Percentiles rank a stretch among this genome's conserved stretches.
Conservation (phyloP, 73 alveolate species). For the Stentor roeselii region DNA sequence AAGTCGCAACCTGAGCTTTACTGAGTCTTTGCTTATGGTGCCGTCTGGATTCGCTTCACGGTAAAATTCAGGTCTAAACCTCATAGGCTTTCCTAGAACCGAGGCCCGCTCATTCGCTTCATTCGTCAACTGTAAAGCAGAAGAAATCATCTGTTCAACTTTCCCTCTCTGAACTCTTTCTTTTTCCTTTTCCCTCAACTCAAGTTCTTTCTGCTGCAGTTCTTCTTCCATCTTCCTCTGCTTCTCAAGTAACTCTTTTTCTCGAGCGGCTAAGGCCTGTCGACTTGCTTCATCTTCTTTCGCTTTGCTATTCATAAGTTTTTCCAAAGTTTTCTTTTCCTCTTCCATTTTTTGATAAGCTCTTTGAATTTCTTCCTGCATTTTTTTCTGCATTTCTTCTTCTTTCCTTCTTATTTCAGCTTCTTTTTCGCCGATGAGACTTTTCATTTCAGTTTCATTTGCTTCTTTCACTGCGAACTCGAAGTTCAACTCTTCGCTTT, state of each 20-base stretch:
- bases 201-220: slow-evolving; percentile 33
- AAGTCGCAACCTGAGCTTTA: neutral
- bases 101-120: slow-evolving; percentile 24
- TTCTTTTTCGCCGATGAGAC: slow-evolving; percentile 19
- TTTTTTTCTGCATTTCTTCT: slow-evolving; percentile 48
- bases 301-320: slow-evolving; percentile 42
- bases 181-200: slow-evolving; percentile 28
- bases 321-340: slow-evolving; percentile 52
- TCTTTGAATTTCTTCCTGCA: slow-evolving; percentile 47
- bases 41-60: neutral
- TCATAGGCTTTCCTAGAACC: neutral
- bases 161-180: neutral
- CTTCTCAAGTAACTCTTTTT: slow-evolving; percentile 30
- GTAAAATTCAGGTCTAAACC: neutral
- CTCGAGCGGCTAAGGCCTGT: slow-evolving; percentile 34
- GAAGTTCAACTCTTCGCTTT: slow-evolving; percentile 34
- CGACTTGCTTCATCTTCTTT: slow-evolving; percentile 42
- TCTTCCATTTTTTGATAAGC: slow-evolving; percentile 50
- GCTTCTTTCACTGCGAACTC: slow-evolving; percentile 30
- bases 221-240: slow-evolving; percentile 31
- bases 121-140: slow-evolving; percentile 9
- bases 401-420: slow-evolving; percentile 44
- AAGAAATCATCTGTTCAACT: neutral
- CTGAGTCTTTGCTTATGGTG: neutral
- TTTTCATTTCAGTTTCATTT: slow-evolving; percentile 22